These are phyloP conservation scores for Areca catechu DNA, from an alignment of 176 grass and related monocot species.

Conservation along the genomic window DNA sequence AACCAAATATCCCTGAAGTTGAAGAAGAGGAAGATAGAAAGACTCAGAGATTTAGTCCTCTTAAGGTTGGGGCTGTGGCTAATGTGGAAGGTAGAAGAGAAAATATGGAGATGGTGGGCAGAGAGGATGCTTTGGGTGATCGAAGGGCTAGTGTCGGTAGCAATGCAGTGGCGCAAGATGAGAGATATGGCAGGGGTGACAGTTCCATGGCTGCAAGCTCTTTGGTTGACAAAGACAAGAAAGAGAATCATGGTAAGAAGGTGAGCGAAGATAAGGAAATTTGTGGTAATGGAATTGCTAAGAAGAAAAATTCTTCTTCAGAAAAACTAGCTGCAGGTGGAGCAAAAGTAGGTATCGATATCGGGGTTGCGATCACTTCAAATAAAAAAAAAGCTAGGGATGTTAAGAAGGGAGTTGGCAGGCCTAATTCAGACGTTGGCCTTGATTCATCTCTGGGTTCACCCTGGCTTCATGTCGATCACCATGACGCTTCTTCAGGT, in stretches of 20 bases:
- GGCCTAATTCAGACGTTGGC: not conserved
- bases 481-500: not conserved
- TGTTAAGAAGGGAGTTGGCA: not conserved
- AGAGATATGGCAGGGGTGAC: slow-evolving; percentile 4
- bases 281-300: not conserved
- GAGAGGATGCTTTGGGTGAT: not conserved
- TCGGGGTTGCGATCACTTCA: slow-evolving; percentile 8
- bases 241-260: not conserved
- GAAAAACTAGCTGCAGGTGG: not conserved
- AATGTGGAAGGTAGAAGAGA: not conserved
- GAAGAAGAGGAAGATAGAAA: slow-evolving; percentile 32
- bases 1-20: slow-evolving; percentile 26
- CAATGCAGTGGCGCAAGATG: not conserved
- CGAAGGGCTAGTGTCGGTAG: slow-evolving; percentile 9
- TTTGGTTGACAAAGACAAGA: slow-evolving; percentile 1
- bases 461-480: not conserved
- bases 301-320: slow-evolving; percentile 12
- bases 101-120: not conserved
- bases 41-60: not conserved
- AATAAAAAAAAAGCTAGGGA: not conserved
- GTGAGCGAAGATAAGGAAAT: slow-evolving; percentile 18
- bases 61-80: slow-evolving; percentile 1
- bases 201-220: not conserved
- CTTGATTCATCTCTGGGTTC: slow-evolving; percentile 23
- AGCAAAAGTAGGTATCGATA: not conserved